These are phyloP conservation scores for Cardamine chenopodiifolia DNA, from an alignment of 345 rosid genomes.

Conservation along the genomic window DNA sequence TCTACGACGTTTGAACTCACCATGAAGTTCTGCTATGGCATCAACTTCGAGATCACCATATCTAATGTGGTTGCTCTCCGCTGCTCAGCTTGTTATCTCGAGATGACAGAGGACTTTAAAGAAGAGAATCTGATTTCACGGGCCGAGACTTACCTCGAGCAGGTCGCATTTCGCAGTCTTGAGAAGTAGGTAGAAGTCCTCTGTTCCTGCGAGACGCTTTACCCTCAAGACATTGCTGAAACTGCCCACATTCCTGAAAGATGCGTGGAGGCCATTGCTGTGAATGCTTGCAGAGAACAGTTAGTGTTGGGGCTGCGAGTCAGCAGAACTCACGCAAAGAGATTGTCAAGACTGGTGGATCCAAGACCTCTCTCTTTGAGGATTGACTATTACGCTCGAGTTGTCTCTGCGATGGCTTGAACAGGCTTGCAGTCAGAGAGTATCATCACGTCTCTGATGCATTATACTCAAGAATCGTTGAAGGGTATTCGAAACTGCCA, in stretches of 20 bases:
- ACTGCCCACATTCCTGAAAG: conserved; percentile 55
- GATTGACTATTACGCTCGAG: conserved; percentile 63
- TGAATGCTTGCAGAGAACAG: conserved; percentile 82
- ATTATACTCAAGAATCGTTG: conserved; percentile 71
- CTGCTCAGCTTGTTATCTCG: conserved; percentile 74
- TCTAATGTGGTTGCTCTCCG: conserved; percentile 66
- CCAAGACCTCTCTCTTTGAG: conserved; percentile 69
- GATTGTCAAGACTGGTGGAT: conserved; percentile 78
- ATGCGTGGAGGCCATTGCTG: conserved; percentile 75
- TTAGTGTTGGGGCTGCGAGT: conserved; percentile 53
- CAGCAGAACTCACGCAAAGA: conserved; percentile 54
- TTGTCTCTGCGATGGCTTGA: conserved; percentile 64
- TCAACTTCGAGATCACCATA: conserved; percentile 84
- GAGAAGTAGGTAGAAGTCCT: conserved; percentile 73
- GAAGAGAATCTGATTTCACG: conserved; percentile 73
- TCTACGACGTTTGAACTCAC: conserved; percentile 75
- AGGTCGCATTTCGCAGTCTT: conserved; percentile 66
- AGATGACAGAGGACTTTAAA: conserved; percentile 79
- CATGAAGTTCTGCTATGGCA: conserved; percentile 91
- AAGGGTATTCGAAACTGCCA: conserved; percentile 60
- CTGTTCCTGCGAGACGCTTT: conserved; percentile 55
- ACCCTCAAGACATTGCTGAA: conserved; percentile 47
- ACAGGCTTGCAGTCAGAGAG: conserved; percentile 63
- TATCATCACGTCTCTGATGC: conserved; percentile 67
- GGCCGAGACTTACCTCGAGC: conserved; percentile 62